These are phyloP conservation scores for Lophiotrema nucula DNA, from an alignment of 495 filamentous ascomycete genomes.

Conservation along the genomic window DNA sequence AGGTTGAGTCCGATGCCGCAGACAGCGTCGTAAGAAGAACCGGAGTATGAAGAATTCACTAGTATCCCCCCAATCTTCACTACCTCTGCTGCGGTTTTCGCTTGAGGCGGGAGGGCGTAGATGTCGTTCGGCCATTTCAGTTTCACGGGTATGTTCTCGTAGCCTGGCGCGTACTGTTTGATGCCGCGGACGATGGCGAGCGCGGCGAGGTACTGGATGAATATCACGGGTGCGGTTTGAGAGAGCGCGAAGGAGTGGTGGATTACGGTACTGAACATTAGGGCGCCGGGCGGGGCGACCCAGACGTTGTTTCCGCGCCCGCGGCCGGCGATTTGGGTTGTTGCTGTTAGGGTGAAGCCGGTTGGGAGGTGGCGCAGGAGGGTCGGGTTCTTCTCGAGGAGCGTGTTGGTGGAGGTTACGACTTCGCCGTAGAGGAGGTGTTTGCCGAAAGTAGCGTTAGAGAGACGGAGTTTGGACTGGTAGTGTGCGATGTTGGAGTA, in stretches of 20 bases:
- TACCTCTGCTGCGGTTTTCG: slow-evolving; percentile 39
- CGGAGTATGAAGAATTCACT: slow-evolving; percentile 79
- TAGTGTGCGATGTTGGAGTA: slow-evolving; percentile 71
- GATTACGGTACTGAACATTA: slow-evolving; percentile 84
- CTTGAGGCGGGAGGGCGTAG: slow-evolving; percentile 65
- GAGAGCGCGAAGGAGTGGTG: slow-evolving; percentile 73
- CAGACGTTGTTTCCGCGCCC: slow-evolving; percentile 92
- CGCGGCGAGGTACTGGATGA: slow-evolving; percentile 89
- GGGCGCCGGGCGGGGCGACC: slow-evolving; percentile 82
- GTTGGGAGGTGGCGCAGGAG: slow-evolving; percentile 73
- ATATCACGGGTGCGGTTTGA: slow-evolving; percentile 77
- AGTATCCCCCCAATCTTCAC: slow-evolving; percentile 95
- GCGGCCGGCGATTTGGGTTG: slow-evolving; percentile 84
- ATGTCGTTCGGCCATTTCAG: slow-evolving; percentile 99
- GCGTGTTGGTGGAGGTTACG: slow-evolving; percentile 88
- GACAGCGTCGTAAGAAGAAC: slow-evolving; percentile 79
- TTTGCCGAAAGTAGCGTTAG: slow-evolving; percentile 68
- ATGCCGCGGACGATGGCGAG: slow-evolving; percentile 88
- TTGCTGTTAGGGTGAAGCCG: slow-evolving; percentile 89
- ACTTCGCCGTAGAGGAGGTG: slow-evolving; percentile 86
- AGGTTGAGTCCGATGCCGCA: slow-evolving; percentile 88
- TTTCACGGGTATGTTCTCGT: slow-evolving; percentile 72
- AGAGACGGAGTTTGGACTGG: slow-evolving; percentile 53
- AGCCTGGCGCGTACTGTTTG: slow-evolving; percentile 73
- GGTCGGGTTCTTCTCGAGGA: slow-evolving; percentile 90